A percentile compares a stretch with the other conserved stretches of the same genome.
phyloP scores from a whole-genome alignment of 371 early-diverging fungal species.

The Mucor piriformis region DNA sequence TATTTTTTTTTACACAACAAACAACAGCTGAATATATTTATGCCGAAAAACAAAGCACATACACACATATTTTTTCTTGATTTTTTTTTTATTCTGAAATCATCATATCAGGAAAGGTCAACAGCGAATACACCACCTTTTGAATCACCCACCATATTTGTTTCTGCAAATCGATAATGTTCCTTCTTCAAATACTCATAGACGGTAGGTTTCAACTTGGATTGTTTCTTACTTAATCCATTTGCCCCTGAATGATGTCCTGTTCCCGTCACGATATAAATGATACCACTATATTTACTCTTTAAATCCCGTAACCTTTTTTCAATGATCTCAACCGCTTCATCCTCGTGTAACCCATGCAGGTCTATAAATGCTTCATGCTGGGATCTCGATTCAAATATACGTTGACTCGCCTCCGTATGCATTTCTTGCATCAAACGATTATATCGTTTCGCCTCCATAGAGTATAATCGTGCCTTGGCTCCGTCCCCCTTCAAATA shows the following conservation, averaged over 20 bases:
- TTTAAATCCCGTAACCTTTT: constrained; percentile 46
- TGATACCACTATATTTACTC: constrained; percentile 33
- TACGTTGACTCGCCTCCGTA: constrained; percentile 58
- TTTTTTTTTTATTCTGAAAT: no score
- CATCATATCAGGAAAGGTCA: constrained; percentile 16
- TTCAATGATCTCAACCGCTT: constrained; percentile 55
- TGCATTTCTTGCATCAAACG: constrained; percentile 63
- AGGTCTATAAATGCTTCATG: constrained; percentile 62
- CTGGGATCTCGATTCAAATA: constrained; percentile 55
- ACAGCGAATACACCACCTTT: constrained; percentile 54
- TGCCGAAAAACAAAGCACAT: no score
- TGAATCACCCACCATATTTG: constrained; percentile 44
- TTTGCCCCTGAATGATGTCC: constrained; percentile 53
- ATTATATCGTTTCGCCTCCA: constrained; percentile 62
- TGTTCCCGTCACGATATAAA: constrained; percentile 58
- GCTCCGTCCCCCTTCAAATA: constrained; percentile 62
- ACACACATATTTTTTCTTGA: no score
- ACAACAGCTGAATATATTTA: no score
- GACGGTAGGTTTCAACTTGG: constrained; percentile 46
- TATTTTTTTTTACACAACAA: no score
- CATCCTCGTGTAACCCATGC: constrained; percentile 66
- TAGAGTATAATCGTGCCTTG: constrained; percentile 54
- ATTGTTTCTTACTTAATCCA: constrained; percentile 43
- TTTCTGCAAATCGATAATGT: constrained; percentile 48
- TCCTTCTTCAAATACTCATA: constrained; percentile 35